Conservation (phyloP, 805 yeast species). For the Clavispora fructus region DNA sequence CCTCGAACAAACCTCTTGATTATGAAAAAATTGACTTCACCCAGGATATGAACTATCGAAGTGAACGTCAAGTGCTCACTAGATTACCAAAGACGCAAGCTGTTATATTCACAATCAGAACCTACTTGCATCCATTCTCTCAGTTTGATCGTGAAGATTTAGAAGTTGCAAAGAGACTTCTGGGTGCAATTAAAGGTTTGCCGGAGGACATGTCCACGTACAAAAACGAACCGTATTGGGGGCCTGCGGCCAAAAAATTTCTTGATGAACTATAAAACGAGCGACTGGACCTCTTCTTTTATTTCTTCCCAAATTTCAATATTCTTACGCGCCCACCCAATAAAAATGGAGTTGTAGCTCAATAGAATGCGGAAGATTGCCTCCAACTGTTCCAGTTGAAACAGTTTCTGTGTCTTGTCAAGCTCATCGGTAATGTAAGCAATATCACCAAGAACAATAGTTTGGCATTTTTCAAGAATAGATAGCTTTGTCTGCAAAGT, state of each 20-base stretch:
- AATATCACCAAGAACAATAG: conserved; percentile 36
- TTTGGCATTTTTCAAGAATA: conserved; percentile 48
- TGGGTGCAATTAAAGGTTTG: conserved; percentile 60
- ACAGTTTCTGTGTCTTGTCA: conserved; percentile 44
- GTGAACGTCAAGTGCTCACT: conserved; percentile 55
- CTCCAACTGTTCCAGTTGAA: conserved; percentile 45
- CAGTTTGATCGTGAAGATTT: conserved; percentile 39
- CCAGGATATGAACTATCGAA: conserved; percentile 47
- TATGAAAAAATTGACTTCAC: conserved; percentile 32
- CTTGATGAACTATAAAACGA: conserved; percentile 5
- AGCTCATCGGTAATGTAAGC: conserved; percentile 38
- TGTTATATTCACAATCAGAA: conserved; percentile 49
- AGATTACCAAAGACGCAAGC: conserved; percentile 46
- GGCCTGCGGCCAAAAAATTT: conserved; percentile 48
- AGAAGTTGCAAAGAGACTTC: conserved; percentile 45
- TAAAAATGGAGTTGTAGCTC: conserved; percentile 50
- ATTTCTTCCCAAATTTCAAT: conserved; percentile 65
- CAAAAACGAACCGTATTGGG: conserved; percentile 65
- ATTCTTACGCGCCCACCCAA: conserved; percentile 65
- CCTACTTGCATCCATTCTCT: conserved; percentile 51
- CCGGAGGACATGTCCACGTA: conserved; percentile 55
- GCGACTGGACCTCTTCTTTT: conserved; percentile 30
- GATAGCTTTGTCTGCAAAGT: conserved; percentile 47
- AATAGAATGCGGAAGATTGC: conserved; percentile 47
- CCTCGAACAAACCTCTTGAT: conserved; percentile 20